Percentiles rank a stretch among this genome's conserved stretches.
These are phyloP conservation scores for Skeletonema marinoi DNA, from an alignment of 108 stramenopile genomes.

Conservation along the genomic window DNA sequence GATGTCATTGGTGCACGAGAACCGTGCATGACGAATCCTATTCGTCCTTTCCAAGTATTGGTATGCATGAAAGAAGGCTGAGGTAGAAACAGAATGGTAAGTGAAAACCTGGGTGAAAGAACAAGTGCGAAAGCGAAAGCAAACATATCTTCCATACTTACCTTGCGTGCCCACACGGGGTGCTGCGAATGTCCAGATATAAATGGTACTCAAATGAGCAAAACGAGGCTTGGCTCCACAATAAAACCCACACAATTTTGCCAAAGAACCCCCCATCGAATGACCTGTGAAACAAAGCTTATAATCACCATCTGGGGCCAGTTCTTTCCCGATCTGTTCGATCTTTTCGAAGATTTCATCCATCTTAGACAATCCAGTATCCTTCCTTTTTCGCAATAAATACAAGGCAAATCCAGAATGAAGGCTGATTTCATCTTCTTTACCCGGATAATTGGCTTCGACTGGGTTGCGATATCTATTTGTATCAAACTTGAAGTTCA, in stretches of 20 bases:
- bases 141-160: background rate
- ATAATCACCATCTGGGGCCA: conserved; percentile 23
- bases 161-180: conserved; percentile 26
- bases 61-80: conserved; percentile 25
- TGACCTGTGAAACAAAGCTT: conserved; percentile 39
- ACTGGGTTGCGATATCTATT: conserved; percentile 27
- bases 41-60: conserved; percentile 24
- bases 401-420: conserved; percentile 28
- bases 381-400: conserved; percentile 25
- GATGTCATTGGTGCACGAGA: conserved; percentile 9
- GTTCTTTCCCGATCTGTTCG: conserved; percentile 19
- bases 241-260: conserved; percentile 39
- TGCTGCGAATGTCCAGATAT: conserved; percentile 27
- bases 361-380: conserved; percentile 18
- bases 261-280: conserved; percentile 48
- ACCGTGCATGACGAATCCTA: conserved; percentile 24
- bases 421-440: conserved; percentile 7
- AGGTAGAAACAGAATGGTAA: background rate
- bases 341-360: conserved; percentile 27
- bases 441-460: conserved; percentile 13
- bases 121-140: background rate
- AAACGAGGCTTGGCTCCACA: conserved; percentile 24
- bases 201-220: conserved; percentile 13
- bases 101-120: background rate
- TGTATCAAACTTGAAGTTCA: conserved; percentile 15